Percentiles rank a stretch among this genome's conserved stretches.
These are phyloP conservation scores for Termitomyces bulborhizus DNA, from an alignment of 768 basidiomycete genomes.

Conservation along the genomic window DNA sequence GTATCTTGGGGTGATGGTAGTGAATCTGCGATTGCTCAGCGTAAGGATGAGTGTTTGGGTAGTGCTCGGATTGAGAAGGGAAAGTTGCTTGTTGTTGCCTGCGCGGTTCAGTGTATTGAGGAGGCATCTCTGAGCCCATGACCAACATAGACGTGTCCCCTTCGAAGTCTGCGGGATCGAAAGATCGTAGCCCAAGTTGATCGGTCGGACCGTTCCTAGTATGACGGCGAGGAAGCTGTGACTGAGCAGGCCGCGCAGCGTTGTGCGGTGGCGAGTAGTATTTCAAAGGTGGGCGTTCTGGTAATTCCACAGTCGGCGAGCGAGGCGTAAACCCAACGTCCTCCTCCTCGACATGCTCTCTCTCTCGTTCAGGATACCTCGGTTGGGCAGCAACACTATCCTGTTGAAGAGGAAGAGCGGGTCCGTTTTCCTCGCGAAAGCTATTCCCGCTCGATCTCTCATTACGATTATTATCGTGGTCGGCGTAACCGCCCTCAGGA, in stretches of 20 bases:
- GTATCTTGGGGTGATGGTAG: constrained; percentile 34
- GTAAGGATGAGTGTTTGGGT: constrained; percentile 8
- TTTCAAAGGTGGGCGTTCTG: constrained; percentile 32
- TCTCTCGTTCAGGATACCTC: constrained; percentile 22
- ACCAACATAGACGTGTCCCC: constrained; percentile 23
- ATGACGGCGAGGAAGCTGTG: constrained; percentile 37
- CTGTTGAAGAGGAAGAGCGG: constrained; percentile 40
- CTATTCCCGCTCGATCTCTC: constrained; percentile 32
- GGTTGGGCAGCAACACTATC: constrained; percentile 25
- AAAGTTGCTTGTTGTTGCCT: constrained; percentile 12
- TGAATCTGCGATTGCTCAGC: constrained; percentile 14
- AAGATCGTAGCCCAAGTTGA: constrained; percentile 51
- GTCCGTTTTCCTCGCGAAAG: constrained; percentile 38
- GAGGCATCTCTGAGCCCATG: constrained; percentile 21
- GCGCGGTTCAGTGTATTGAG: constrained; percentile 23
- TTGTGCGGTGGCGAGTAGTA: constrained; percentile 24
- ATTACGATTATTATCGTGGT: constrained; percentile 23
- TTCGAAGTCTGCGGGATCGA: constrained; percentile 54
- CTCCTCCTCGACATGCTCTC: constrained; percentile 42
- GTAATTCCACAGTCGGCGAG: constrained; percentile 57
- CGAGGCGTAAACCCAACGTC: constrained; percentile 52
- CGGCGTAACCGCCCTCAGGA: constrained; percentile 30
- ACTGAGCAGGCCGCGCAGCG: constrained; percentile 16
- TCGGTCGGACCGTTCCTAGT: constrained; percentile 55
- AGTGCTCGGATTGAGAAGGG: constrained; percentile 16